Conservation (phyloP, 768 basidiomycete genomes). For the Tylopilus vinaceipallidus region DNA sequence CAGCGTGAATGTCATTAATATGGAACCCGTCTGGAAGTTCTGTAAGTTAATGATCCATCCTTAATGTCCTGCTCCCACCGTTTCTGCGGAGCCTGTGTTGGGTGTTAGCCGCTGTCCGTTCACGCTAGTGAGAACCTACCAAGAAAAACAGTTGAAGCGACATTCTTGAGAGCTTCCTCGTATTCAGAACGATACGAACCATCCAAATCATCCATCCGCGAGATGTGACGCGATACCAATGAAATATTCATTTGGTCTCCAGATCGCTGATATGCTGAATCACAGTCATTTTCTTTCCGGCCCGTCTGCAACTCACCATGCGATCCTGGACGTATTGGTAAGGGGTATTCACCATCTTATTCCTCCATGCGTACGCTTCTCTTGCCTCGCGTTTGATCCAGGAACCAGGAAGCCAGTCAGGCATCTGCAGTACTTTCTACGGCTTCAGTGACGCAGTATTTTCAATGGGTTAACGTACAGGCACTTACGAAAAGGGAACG, state of each 20-base stretch:
- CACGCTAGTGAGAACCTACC: conserved; percentile 8
- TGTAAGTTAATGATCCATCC: neutral
- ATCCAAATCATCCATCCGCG: conserved; percentile 6
- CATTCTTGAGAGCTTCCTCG: neutral
- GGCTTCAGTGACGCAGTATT: too few species aligned
- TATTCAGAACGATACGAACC: neutral
- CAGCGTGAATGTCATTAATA: neutral
- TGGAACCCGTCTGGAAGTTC: neutral
- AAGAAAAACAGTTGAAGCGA: neutral
- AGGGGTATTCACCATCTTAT: conserved; percentile 1
- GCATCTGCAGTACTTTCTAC: conserved; percentile 5
- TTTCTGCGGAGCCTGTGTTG: too few species aligned
- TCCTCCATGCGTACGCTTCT: neutral
- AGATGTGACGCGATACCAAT: conserved; percentile 7
- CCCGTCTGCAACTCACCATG: conserved; percentile 2
- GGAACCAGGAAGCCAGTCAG: conserved; percentile 13
- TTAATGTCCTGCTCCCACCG: too few species aligned
- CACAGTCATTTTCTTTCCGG: too few species aligned
- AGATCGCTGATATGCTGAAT: too few species aligned
- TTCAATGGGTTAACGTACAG: too few species aligned
- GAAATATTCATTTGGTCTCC: neutral
- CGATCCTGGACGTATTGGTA: conserved; percentile 1
- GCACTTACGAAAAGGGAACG: conserved; percentile 18
- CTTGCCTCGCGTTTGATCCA: conserved; percentile 5
- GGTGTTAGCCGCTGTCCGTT: too few species aligned